Evolutionary conservation across 1,284 basidiomycete species (phyloP), one percentile per base, ranked within the genome.

Genomic region (Ceratobasidium sp.): DNA sequence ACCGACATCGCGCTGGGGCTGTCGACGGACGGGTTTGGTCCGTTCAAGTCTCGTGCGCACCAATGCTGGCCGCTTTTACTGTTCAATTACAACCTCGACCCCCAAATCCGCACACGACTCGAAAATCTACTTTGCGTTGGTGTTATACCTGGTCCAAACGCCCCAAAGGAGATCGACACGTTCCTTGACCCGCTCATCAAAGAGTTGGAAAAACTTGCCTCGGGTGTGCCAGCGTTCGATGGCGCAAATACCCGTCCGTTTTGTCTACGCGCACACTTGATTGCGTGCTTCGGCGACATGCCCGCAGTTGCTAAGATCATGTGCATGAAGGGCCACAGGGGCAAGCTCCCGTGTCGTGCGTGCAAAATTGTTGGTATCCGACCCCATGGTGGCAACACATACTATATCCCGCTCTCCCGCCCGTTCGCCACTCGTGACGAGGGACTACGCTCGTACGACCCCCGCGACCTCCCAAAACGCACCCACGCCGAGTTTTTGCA

Each of bases 1-100:
- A 73, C 72, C 1, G 78, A 80, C 53, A 71, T 79, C 17, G 78
- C 77, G 1, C 69, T 80, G 0, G 77, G 77, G 0, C 69, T 78
- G 0, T 77, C 77, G 3, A 67, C 74, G 74, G 72, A 72, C 47
- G 70, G 72, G 15, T 68, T 72, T 43, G 50, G 62, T 22, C 49
- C 65, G 10, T 70, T 70, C 64, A 70, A 72, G 53, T 50, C 54
- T 15, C 56, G 68, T 4, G 79, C 77, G 17, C 73, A 77, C 15
- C 81, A 80, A 0, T 75, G 76, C 56, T 72, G 73, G 71, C 73
- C 72, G 15, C 53, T 72, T 7, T 68, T 73, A 29, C 27, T 67
- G 1, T 56, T 73, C 70, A 73, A 72, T 40, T 71, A 69, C 55
- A 73, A 73, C 58, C 68, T 73, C 15, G 68, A 53, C 5, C 73